Base-by-base conservation (phyloP, 2,329 filamentous ascomycete species). In the Epichloe glyceriae region DNA sequence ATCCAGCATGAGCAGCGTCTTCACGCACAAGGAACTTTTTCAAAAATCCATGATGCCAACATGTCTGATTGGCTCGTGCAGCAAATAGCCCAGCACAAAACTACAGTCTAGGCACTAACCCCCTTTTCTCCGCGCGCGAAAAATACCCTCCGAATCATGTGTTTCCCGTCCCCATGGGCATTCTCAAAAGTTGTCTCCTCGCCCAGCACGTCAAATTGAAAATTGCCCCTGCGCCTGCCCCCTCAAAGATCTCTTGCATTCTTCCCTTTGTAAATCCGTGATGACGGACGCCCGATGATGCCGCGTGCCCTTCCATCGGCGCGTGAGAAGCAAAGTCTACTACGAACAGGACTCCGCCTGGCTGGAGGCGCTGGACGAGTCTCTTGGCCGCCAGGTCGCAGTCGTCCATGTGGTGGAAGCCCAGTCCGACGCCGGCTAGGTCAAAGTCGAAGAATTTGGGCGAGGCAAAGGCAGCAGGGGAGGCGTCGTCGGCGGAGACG, bases 391-490 rank as follows among this genome's bases (percentile, higher is more conserved):
- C 79, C 33, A 82, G 67, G 2, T 69, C 70, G 4, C 83, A 79
- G 58, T 88, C 73, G 53, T 79, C 76, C 50, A 87, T 83, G 62
- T 87, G 83, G 63, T 85, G 82, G 55, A 83, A 76, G 1, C 78
- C 81, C 42, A 80, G 65, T 35, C 80, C 80, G 17, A 86, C 76
- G 41, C 74, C 75, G 5, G 78, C 78, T 37, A 85, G 61, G 63
- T 91, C 85, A 61, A 91, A 88, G 61, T 79, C 72, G 62, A 73
- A 78, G 69, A 85, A 88, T 34, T 80, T 74, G 10, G 76, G 68
- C 46, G 73, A 75, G 39, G 77, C 69, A 54, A 90, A 75, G 20
- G 74, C 67, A 1, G 72, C 67, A 17, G 84, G 73, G 41, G 73
- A 68, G 3, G 71, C 60, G 45, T 74, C 70, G 8, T 63, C 55